Evolutionary conservation across 1,139 yeast genomes (phyloP).

Genomic region (Oligophagozyma castellii): DNA sequence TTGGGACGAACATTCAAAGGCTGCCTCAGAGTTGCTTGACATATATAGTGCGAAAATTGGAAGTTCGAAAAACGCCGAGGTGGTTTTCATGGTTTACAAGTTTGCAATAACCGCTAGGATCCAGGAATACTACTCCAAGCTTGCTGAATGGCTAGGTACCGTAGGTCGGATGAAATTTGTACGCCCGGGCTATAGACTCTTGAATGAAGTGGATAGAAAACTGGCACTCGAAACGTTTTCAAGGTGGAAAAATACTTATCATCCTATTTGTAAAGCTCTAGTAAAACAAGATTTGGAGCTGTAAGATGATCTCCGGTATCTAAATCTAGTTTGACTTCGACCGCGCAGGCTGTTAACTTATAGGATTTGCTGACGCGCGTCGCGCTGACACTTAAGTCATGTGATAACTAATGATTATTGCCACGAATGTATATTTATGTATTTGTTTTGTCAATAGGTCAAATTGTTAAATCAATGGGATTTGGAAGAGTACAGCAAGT

Average conservation of each 20-base stretch:
- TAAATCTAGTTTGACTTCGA: no score
- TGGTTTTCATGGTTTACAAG: conserved; percentile 63
- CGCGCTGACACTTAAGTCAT: no score
- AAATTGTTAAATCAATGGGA: no score
- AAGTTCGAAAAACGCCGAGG: conserved; percentile 60
- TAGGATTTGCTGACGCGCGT: no score
- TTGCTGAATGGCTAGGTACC: conserved; percentile 78
- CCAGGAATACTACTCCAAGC: conserved; percentile 31
- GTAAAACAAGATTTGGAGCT: conserved; percentile 56
- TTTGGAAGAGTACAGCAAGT: no score
- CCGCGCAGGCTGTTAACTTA: no score
- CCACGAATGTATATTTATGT: no score
- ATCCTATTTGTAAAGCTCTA: conserved; percentile 73
- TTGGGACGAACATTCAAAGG: conserved; percentile 21
- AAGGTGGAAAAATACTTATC: conserved; percentile 47
- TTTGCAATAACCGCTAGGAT: conserved; percentile 42
- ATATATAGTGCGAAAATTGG: conserved; percentile 21
- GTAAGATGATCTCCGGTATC: no score
- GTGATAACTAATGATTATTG: no score
- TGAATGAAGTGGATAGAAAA: conserved; percentile 49
- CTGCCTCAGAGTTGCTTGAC: conserved; percentile 19
- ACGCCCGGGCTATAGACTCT: conserved; percentile 64
- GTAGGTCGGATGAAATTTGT: conserved; percentile 94
- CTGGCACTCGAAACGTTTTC: conserved; percentile 55
- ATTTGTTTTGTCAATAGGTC: no score